Evolutionary conservation across 1,284 basidiomycete genomes (phyloP).

Genomic region (Malassezia psittaci): DNA sequence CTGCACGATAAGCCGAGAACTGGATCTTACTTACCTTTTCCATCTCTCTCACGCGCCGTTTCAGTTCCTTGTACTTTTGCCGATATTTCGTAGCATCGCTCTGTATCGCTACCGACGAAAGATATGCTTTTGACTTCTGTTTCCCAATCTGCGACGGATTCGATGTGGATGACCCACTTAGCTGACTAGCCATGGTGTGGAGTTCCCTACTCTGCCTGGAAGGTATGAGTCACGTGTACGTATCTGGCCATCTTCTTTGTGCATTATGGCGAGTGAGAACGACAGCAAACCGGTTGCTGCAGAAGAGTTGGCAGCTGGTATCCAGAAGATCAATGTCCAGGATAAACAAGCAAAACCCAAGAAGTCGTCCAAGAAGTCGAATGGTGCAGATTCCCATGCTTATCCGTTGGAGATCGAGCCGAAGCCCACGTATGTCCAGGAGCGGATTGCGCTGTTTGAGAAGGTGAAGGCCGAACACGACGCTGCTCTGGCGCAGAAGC

Average conservation of each 20-base stretch:
- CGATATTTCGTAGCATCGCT: conserved; percentile 75
- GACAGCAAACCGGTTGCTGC: conserved; percentile 3
- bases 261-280: conserved; percentile 12
- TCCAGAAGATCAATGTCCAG: conserved; percentile 10
- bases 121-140: conserved; percentile 43
- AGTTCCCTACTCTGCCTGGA: background rate
- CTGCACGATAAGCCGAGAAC: conserved; percentile 48
- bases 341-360: conserved; percentile 6
- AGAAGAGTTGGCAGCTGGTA: conserved; percentile 10
- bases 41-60: conserved; percentile 76
- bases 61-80: conserved; percentile 77
- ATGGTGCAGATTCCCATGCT: background rate
- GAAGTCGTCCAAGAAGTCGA: conserved; percentile 3
- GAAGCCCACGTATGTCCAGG: conserved; percentile 73
- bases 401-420: conserved; percentile 55
- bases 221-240: background rate
- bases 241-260: background rate
- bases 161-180: background rate
- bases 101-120: conserved; percentile 40
- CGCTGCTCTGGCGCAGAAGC: conserved; percentile 66
- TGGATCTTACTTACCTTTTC: conserved; percentile 57
- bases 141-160: conserved; percentile 10
- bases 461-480: conserved; percentile 77
- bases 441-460: conserved; percentile 82
- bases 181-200: conserved; percentile 14